Evolutionary conservation across 805 yeast genomes (phyloP).

Genomic region (Saturnispora sanitii): DNA sequence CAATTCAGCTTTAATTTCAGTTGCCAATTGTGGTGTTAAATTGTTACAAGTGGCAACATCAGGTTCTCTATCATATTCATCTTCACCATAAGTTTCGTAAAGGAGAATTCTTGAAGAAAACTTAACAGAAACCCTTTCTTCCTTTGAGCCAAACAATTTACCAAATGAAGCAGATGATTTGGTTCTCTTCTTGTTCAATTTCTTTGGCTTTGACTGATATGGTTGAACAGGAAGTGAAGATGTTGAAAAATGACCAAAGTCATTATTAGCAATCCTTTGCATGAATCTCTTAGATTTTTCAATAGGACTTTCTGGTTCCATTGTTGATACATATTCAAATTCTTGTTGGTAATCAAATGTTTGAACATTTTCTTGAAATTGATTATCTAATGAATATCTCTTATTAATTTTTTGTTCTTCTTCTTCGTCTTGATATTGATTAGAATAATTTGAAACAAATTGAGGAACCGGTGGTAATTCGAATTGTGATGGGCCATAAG

Average conservation of each 20-base stretch:
- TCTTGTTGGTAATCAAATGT: too few relatives aligned
- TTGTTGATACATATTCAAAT: constrained; percentile 4
- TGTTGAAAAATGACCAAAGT: constrained; percentile 9
- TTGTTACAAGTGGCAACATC: constrained; percentile 89
- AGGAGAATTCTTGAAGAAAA: constrained; percentile 78
- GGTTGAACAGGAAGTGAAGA: constrained; percentile 8
- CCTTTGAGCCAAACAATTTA: constrained; percentile 11
- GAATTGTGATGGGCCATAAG: not conserved
- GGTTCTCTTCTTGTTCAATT: constrained; percentile 13
- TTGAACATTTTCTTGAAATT: constrained; percentile 11
- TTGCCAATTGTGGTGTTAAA: constrained; percentile 78
- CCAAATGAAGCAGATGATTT: constrained; percentile 18
- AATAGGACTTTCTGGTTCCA: not conserved
- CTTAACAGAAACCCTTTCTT: constrained; percentile 24
- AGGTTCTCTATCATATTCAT: constrained; percentile 87
- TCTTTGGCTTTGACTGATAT: constrained; percentile 7
- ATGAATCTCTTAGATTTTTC: constrained; percentile 10
- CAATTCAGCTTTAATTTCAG: constrained; percentile 75
- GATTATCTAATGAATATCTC: constrained; percentile 8
- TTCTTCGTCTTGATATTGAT: not conserved
- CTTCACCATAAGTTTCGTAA: constrained; percentile 74
- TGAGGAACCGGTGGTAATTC: not conserved
- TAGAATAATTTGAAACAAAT: not conserved
- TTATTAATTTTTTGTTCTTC: not conserved
- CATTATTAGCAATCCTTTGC: constrained; percentile 5